phyloP scores from a whole-genome alignment of 2,329 filamentous ascomycete genomes.

The Didymella keratinophila region DNA sequence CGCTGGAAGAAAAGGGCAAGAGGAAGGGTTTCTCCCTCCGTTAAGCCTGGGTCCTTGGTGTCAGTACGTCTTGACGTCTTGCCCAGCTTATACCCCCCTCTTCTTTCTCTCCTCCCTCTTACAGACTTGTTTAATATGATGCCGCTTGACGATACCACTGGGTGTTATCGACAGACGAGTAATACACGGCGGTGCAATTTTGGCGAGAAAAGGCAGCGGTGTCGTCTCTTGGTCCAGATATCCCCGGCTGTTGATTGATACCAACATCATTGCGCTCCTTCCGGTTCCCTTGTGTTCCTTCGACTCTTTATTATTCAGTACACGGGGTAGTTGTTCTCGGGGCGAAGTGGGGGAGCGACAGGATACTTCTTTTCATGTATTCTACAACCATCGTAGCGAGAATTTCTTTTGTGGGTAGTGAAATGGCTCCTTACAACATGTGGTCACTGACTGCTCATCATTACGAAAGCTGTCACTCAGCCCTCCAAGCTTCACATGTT shows the following conservation, averaged over 20 bases:
- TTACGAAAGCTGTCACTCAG: conserved; percentile 2
- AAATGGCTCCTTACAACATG: conserved; percentile 1
- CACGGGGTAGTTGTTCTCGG: conserved; percentile 42
- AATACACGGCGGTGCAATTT: conserved; percentile 46
- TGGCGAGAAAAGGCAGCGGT: conserved; percentile 42
- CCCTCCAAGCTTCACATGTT: conserved; percentile 23
- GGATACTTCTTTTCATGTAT: conserved; percentile 52
- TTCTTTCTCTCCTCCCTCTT: conserved; percentile 49
- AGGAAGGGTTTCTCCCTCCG: conserved; percentile 99
- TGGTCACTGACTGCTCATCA: not conserved
- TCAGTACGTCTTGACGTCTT: conserved; percentile 32
- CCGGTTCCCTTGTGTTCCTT: conserved; percentile 43
- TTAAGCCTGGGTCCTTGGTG: conserved; percentile 57
- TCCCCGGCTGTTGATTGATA: conserved; percentile 55
- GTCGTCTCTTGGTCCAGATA: conserved; percentile 48
- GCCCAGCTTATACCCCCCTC: conserved; percentile 42
- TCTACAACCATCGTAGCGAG: conserved; percentile 52
- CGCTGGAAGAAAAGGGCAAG: conserved; percentile 97
- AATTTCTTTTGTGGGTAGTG: conserved; percentile 50
- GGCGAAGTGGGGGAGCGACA: conserved; percentile 41
- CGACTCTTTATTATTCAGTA: conserved; percentile 50
- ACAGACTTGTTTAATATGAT: conserved; percentile 53
- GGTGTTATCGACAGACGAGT: conserved; percentile 50
- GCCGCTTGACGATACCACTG: conserved; percentile 51
- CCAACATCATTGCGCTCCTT: conserved; percentile 55